A percentile compares a stretch with the other conserved stretches of the same genome.
Conservation (phyloP, 257 asterid genomes). For the Solanum piurae region DNA sequence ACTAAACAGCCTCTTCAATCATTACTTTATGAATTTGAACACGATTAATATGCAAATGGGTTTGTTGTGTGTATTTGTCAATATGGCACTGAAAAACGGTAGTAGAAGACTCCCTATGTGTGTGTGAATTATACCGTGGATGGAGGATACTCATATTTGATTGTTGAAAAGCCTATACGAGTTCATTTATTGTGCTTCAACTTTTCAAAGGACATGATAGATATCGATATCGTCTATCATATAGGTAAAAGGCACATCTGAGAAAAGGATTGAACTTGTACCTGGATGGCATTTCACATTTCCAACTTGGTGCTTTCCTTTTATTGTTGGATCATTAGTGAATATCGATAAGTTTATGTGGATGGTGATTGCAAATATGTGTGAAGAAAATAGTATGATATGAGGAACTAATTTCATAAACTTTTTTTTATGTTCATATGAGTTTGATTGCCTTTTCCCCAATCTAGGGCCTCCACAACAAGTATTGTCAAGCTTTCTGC, state of each 20-base stretch:
- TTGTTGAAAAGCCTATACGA: not conserved
- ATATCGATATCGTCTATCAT: not conserved
- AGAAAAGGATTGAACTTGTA: not conserved
- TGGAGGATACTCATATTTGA: not conserved
- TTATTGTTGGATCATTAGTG: not conserved
- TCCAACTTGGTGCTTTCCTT: not conserved
- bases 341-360: not conserved
- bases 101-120: not conserved
- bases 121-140: not conserved
- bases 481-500: slow-evolving; percentile 86
- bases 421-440: not conserved
- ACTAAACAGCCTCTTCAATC: not conserved
- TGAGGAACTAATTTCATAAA: not conserved
- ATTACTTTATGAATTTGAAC: not conserved
- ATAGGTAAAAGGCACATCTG: not conserved
- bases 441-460: not conserved
- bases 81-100: not conserved
- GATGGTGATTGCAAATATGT: not conserved
- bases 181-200: not conserved
- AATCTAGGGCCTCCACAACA: slow-evolving; percentile 94
- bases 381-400: not conserved
- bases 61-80: not conserved
- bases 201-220: not conserved
- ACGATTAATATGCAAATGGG: not conserved
- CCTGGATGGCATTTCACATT: not conserved